phyloP scores from a whole-genome alignment of 441 rosid genomes.

The Aleurites moluccanus region DNA sequence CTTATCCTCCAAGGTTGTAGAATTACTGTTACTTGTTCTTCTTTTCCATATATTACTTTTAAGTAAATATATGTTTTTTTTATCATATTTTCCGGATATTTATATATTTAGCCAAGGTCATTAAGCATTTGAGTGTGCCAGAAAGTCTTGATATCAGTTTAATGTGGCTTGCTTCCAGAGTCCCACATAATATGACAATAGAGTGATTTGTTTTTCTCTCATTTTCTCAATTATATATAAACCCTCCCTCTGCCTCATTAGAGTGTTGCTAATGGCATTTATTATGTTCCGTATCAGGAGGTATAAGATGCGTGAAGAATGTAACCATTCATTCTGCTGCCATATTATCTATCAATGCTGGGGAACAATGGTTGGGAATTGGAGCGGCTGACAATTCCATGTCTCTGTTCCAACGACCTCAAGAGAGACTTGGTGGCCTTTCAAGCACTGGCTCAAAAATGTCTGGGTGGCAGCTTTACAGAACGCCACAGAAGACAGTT shows the following conservation, averaged over 20 bases:
- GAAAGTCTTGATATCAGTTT: background rate
- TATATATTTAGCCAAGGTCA: background rate
- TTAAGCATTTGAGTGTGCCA: too few relatives aligned
- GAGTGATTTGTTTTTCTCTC: conserved; percentile 3
- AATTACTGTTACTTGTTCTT: background rate
- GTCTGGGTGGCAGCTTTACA: conserved; percentile 96
- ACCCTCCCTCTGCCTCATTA: background rate
- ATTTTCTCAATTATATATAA: conserved; percentile 1
- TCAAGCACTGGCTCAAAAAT: conserved; percentile 68
- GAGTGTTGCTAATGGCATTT: background rate
- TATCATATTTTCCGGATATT: background rate
- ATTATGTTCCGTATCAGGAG: conserved; percentile 45
- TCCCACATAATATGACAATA: conserved; percentile 1
- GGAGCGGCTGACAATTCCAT: conserved; percentile 99
- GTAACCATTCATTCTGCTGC: conserved; percentile 77
- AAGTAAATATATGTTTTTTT: background rate
- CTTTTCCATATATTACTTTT: background rate
- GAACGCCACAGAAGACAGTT: conserved; percentile 82
- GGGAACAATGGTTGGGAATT: conserved; percentile 90
- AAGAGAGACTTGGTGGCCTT: conserved; percentile 64
- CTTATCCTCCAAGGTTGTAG: background rate
- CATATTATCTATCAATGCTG: conserved; percentile 83
- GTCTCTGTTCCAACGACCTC: conserved; percentile 97
- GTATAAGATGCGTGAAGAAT: conserved; percentile 84
- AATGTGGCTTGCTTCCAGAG: background rate